Evolutionary conservation across 306 rosid species (phyloP), one percentile per base, ranked within the genome.

Genomic region (Astragalus glycyphyllos): DNA sequence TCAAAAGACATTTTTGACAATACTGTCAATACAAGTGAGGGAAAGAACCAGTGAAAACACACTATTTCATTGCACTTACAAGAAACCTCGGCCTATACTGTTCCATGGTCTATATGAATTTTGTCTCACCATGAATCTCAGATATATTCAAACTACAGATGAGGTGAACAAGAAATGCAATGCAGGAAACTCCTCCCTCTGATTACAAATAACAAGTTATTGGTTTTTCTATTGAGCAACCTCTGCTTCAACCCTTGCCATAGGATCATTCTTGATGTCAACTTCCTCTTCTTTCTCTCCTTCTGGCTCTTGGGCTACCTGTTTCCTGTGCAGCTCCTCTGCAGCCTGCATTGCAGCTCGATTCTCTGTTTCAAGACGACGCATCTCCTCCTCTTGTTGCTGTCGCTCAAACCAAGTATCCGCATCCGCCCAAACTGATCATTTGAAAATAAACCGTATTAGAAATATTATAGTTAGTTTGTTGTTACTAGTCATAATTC

Each of bases 381-480:
- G 95, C 97, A 94, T 91, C 54, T 94, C 97, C 83, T 94, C 98
- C 76, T 94, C 98, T 69, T 90, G 98, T 68, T 90, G 98, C 84
- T 94, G 98, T 29, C 97, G 69, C 84, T 90, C 97, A 82, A 94
- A 94, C 97, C 96, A 94, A 0, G 98, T 94, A 86, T 94, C 98
- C 14, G 98, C 98, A 79, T 94, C 98, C 67, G 97, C 98, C 98
- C 98, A 94, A 75, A 94, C 98, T 93, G 70, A 16, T 65, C 6
- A 58, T 14, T 38, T n/a, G n/a, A 8, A 59, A n/a, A 66, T n/a
- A n/a, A n/a, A n/a, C n/a, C n/a, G n/a, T n/a, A n/a, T n/a, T n/a
- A n/a, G n/a, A n/a, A n/a, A n/a, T n/a, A n/a, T n/a, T n/a, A n/a
- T n/a, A n/a, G n/a, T n/a, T n/a, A n/a, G n/a, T n/a, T n/a, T n/a